Conservation (phyloP, 768 basidiomycete species). For the Trametes coccinea region DNA sequence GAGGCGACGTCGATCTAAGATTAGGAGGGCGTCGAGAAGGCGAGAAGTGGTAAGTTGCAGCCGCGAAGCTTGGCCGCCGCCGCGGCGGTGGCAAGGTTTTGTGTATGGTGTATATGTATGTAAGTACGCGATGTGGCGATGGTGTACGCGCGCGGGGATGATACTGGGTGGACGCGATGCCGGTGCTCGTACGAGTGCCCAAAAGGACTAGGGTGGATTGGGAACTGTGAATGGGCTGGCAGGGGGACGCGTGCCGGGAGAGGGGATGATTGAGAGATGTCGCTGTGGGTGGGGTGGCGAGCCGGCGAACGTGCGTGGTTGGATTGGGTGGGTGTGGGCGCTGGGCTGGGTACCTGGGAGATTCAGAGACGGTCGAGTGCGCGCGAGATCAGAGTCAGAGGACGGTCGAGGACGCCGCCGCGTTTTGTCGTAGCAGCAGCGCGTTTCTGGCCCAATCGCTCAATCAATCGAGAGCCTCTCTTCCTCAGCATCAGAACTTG, state of each 20-base stretch:
- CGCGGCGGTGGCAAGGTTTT: no score
- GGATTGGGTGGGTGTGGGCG: conserved; percentile 25
- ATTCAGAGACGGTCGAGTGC: no score
- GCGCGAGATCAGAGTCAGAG: background rate
- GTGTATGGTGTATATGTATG: no score
- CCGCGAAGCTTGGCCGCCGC: background rate
- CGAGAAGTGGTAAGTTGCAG: conserved; percentile 6
- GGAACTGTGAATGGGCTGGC: conserved; percentile 13
- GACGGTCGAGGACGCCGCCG: background rate
- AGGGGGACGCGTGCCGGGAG: conserved; percentile 9
- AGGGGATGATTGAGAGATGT: background rate
- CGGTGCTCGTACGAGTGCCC: background rate
- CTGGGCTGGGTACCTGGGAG: background rate
- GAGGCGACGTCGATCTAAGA: conserved; percentile 4
- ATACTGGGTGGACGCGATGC: no score
- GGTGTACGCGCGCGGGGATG: no score
- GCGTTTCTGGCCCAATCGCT: no score
- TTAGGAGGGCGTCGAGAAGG: conserved; percentile 11
- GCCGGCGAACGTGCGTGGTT: conserved; percentile 58
- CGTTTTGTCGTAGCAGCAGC: no score
- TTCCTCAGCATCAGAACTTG: no score
- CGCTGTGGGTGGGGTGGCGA: conserved; percentile 20
- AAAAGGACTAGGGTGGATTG: conserved; percentile 11
- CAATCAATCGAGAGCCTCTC: no score
- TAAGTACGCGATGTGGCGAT: no score